Base-by-base conservation (phyloP, 1,284 basidiomycete genomes). In the Coniophora puteana region DNA sequence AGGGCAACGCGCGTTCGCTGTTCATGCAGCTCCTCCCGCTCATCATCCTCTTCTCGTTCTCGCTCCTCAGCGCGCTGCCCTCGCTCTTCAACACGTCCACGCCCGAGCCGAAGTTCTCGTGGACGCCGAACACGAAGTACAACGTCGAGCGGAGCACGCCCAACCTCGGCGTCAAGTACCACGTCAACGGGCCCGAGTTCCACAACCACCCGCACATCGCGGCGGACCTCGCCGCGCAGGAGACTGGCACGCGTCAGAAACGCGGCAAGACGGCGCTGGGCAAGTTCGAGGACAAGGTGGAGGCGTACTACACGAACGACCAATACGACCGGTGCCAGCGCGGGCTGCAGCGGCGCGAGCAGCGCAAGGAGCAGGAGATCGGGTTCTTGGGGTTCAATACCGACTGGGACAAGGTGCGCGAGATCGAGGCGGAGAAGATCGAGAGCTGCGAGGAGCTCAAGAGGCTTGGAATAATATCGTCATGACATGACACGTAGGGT, bases 351-450 rank as follows among this genome's bases (percentile, higher is more conserved):
- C 60, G 66, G 46, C 81, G 81, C 54, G 71, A 83, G 51, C 76
- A 80, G 43, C 66, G 72, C 46, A 83, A 85, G 54, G 83, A 91
- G 34, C 72, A 78, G 4, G 85, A 91, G 51, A 66, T 89, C 38
- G 93, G 93, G 3, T 66, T 95, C 51, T 92, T 96, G 58, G 93
- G 93, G 2, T 69, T 93, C 45, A 88, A 90, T 16, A 87, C 90
- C 14, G 86, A 96, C 59, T 91, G 88, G 83, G 84, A 89, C 33
- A 89, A 90, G 63, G 83, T 92, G 42, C 70, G 69, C 59, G 59
- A 59, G 50, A 85, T 92, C 44, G 74, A 83, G 40, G 61, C 61
- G 21, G 82, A 89, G 66, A 70, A 68, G 28, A 68, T 89, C 34
- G 70, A 74, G 45, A 80, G 77, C 51, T 96, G 93, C 57, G 86